A percentile compares a stretch with the other conserved stretches of the same genome.
Evolutionary conservation across 345 rosid species (phyloP).

Genomic region (Heritiera littoralis): DNA sequence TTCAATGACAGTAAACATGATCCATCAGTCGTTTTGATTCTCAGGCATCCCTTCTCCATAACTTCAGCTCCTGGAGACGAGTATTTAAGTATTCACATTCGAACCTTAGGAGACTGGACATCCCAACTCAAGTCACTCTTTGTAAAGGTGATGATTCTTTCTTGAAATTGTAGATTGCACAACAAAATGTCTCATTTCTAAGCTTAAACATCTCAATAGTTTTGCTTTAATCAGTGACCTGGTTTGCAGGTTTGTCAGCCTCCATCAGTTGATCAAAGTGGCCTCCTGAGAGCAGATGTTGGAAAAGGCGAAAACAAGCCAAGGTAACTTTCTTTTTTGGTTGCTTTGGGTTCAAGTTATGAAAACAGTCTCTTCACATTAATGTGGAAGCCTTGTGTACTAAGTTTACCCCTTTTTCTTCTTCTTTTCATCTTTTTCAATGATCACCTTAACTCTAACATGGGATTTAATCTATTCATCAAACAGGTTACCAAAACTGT

Average conservation of each 20-base stretch:
- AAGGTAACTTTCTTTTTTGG: conserved; percentile 37
- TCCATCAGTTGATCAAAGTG: background rate
- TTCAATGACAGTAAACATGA: background rate
- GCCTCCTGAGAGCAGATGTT: conserved; percentile 28
- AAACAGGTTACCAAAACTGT: conserved; percentile 62
- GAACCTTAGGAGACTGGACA: conserved; percentile 86
- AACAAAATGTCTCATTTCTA: background rate
- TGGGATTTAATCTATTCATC: background rate
- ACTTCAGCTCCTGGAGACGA: conserved; percentile 72
- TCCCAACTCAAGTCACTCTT: conserved; percentile 63
- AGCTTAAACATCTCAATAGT: background rate
- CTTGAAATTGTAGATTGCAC: background rate
- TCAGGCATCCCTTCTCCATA: conserved; percentile 77
- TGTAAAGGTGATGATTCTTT: conserved; percentile 43
- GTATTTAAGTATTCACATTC: conserved; percentile 62
- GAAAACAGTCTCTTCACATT: no score
- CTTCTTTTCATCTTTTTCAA: background rate
- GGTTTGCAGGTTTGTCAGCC: conserved; percentile 56
- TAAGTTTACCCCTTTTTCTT: no score
- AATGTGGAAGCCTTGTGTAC: no score
- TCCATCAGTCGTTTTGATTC: background rate
- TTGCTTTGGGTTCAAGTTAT: no score
- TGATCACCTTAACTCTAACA: background rate
- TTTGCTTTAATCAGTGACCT: background rate
- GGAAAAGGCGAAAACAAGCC: conserved; percentile 37